These are phyloP conservation scores for Schizochytrium sp. DNA, from an alignment of 108 stramenopile genomes.

Conservation along the genomic window DNA sequence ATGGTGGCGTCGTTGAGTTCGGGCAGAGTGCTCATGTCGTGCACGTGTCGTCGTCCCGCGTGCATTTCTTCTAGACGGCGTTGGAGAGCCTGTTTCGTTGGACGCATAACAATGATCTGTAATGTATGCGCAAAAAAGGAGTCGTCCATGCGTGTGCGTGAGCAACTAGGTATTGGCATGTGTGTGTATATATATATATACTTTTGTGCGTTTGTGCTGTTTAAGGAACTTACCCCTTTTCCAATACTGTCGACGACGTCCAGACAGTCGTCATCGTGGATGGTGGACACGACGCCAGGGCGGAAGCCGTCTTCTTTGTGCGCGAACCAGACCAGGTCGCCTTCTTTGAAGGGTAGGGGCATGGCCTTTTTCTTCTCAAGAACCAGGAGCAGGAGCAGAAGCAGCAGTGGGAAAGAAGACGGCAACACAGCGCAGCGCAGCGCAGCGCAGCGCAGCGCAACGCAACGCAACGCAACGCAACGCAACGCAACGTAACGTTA, in stretches of 20 bases:
- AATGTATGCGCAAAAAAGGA: neutral
- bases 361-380: no score
- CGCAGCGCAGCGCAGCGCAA: no score
- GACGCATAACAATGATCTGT: neutral
- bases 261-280: neutral
- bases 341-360: neutral
- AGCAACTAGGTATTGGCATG: no score
- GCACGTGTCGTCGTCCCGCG: neutral
- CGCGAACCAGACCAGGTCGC: conserved; percentile 2
- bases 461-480: no score
- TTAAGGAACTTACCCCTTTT: neutral
- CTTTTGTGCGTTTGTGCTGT: no score
- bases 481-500: no score
- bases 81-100: neutral
- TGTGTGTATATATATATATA: no score
- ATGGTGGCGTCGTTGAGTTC: conserved; percentile 56
- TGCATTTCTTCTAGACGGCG: neutral
- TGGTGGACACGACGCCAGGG: neutral
- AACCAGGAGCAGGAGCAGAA: no score
- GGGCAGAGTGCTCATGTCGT: conserved; percentile 42
- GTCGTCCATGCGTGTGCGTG: no score
- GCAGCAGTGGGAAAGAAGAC: no score
- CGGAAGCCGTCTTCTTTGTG: neutral
- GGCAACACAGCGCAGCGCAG: no score
- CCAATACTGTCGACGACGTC: neutral